These are phyloP conservation scores for Cardamine resedifolia DNA, from an alignment of 345 rosid genomes.

Conservation along the genomic window DNA sequence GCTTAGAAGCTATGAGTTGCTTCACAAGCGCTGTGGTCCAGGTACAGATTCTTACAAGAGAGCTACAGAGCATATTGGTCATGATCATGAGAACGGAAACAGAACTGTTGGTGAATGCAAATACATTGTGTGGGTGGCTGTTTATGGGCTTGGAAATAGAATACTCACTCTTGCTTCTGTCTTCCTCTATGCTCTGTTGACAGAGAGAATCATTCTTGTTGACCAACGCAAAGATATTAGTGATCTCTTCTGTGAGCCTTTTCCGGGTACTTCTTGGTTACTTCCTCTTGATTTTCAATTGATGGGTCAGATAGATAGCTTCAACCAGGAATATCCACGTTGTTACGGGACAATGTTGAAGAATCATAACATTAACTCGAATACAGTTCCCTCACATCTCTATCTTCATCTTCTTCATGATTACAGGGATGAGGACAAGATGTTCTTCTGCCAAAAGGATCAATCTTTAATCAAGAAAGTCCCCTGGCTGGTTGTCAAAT, in stretches of 20 bases:
- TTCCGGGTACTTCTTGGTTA: constrained; percentile 37
- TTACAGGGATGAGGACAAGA: constrained; percentile 52
- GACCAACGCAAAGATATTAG: constrained; percentile 31
- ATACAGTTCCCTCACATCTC: constrained; percentile 34
- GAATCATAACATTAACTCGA: constrained; percentile 18
- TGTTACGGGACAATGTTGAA: constrained; percentile 31
- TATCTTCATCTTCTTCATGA: constrained; percentile 59
- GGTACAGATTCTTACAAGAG: constrained; percentile 30
- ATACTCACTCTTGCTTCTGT: constrained; percentile 43
- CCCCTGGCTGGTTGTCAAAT: constrained; percentile 62
- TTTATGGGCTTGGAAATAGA: constrained; percentile 44
- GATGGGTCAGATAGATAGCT: constrained; percentile 8
- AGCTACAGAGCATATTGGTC: constrained; percentile 22
- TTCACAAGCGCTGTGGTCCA: constrained; percentile 43
- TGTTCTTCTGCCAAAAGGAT: constrained; percentile 56
- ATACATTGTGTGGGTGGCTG: constrained; percentile 39
- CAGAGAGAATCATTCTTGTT: constrained; percentile 39
- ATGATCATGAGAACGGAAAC: constrained; percentile 10
- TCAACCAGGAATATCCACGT: constrained; percentile 6
- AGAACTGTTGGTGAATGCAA: constrained; percentile 31
- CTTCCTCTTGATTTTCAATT: constrained; percentile 42
- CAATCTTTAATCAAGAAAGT: constrained; percentile 43
- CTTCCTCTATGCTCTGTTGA: constrained; percentile 46
- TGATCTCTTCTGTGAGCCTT: constrained; percentile 48
- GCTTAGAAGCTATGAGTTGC: constrained; percentile 41